These are phyloP conservation scores for Stephania yunnanensis DNA, from an alignment of 164 flowering plant genomes.

Conservation along the genomic window DNA sequence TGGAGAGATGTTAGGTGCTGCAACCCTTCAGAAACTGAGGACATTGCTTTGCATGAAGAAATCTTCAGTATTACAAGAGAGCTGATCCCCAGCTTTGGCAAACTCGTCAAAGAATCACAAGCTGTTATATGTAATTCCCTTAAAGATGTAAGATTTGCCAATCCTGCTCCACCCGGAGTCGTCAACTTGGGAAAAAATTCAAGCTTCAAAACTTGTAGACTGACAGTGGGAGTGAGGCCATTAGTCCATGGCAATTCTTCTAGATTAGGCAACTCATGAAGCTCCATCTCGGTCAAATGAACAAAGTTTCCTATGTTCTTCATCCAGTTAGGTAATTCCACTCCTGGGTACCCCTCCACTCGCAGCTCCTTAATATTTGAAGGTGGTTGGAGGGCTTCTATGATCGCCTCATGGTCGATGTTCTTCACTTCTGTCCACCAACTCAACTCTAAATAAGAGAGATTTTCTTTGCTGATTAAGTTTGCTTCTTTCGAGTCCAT, in stretches of 20 bases:
- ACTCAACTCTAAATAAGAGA: not conserved
- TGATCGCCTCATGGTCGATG: not conserved
- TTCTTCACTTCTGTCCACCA: not conserved
- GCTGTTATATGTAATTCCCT: not conserved
- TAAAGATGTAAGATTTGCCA: conserved; percentile 2
- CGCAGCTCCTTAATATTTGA: not conserved
- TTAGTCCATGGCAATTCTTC: not conserved
- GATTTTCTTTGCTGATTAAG: not conserved
- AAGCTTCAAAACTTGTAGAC: not conserved
- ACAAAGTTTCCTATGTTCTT: not conserved
- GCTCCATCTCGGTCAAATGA: not conserved
- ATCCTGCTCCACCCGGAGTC: not conserved
- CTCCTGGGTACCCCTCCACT: not conserved
- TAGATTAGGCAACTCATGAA: not conserved
- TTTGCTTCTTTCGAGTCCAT: not conserved
- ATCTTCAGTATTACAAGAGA: not conserved
- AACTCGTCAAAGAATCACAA: not conserved
- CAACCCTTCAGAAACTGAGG: not conserved
- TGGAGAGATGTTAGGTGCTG: conserved; percentile 6
- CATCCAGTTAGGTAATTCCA: not conserved
- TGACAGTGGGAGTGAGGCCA: not conserved
- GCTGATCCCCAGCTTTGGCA: conserved; percentile 3
- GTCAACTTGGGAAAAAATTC: not conserved
- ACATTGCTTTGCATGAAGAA: not conserved
- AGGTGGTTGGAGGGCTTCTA: not conserved